Base-by-base conservation (phyloP, 805 yeast species). In the Myxozyma vanderwaltii region DNA sequence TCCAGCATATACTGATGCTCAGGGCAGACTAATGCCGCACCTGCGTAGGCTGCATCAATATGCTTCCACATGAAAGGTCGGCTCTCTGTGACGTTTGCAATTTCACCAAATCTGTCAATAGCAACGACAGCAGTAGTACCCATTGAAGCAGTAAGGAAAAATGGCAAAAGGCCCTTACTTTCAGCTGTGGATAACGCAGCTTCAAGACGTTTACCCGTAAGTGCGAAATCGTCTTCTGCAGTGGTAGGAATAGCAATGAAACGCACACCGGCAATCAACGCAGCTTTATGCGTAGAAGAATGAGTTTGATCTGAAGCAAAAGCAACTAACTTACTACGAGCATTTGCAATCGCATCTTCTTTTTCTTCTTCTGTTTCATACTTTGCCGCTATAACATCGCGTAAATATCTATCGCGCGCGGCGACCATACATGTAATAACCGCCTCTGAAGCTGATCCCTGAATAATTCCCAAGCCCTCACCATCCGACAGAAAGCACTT, bases 401-500 rank as follows among this genome's bases (percentile, higher is more conserved):
- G 58, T 31, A 66, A 38, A 35, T 59, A 66, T 38, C 68, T 49
- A 41, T 66, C 68, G 38, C 68, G 48, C 12, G 68, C 68, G 15
- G 68, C 68, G 19, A 66, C 55, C 68, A 66, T 59, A n/a, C 59
- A 59, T 3, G 62, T 58, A 17, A 63, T 58, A 8, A 59, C 60
- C 2, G 68, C 67, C 46, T 66, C 68, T 19, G 68, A 66, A 2
- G 68, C 68, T 0, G 67, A 60, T 10, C 68, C 68, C 26, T 66
- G 68, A 38, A 66, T 66, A 19, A 66, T 68, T n/a, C 68, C 68
- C 10, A 68, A 67, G n/a, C 68, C 68, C 8, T 39, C 58, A 15
- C 62, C 63, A n/a, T 40, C 46, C 13, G 68, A 66, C 23, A 63
- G 40, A 43, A 65, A 66, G 10, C 43, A 33, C 13, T 56, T 43